These are phyloP conservation scores for Auxenochlorella pyrenoidosa DNA, from an alignment of 139 green algal genomes.

Conservation along the genomic window DNA sequence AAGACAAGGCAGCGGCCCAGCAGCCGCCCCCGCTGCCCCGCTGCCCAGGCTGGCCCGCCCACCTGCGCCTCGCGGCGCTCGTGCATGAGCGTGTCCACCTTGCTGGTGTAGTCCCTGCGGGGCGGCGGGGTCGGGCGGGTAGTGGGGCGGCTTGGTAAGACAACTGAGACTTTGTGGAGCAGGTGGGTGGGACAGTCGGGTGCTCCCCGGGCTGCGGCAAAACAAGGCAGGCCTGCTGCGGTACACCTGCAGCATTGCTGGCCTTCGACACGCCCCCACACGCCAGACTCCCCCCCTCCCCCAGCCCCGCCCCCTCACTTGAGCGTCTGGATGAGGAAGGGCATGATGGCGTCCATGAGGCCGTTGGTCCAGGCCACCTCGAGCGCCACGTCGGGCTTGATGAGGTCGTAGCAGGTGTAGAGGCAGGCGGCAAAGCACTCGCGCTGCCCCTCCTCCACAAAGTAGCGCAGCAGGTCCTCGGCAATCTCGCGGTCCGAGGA, in stretches of 20 bases:
- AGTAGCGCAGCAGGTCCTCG: slow-evolving; percentile 94
- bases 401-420: slow-evolving; percentile 98
- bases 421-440: slow-evolving; percentile 98
- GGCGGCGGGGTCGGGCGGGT: not conserved
- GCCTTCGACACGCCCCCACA: too few species aligned
- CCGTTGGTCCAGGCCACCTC: slow-evolving; percentile 98
- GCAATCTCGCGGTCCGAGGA: slow-evolving; percentile 71
- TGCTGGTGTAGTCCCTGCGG: slow-evolving; percentile 90
- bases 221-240: too few species aligned
- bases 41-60: not conserved
- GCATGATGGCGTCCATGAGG: slow-evolving; percentile 93
- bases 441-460: slow-evolving; percentile 80
- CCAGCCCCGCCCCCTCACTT: slow-evolving; percentile 8
- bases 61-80: slow-evolving; percentile 61
- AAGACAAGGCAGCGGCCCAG: too few species aligned
- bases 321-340: slow-evolving; percentile 93
- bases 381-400: slow-evolving; percentile 93
- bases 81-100: slow-evolving; percentile 76
- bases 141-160: too few species aligned
- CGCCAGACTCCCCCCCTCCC: too few species aligned
- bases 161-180: too few species aligned
- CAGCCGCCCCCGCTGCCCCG: not conserved
- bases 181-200: too few species aligned
- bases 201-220: too few species aligned
- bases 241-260: too few species aligned